phyloP scores from a whole-genome alignment of 495 filamentous ascomycete genomes.

The Trichoderma asperelloides region DNA sequence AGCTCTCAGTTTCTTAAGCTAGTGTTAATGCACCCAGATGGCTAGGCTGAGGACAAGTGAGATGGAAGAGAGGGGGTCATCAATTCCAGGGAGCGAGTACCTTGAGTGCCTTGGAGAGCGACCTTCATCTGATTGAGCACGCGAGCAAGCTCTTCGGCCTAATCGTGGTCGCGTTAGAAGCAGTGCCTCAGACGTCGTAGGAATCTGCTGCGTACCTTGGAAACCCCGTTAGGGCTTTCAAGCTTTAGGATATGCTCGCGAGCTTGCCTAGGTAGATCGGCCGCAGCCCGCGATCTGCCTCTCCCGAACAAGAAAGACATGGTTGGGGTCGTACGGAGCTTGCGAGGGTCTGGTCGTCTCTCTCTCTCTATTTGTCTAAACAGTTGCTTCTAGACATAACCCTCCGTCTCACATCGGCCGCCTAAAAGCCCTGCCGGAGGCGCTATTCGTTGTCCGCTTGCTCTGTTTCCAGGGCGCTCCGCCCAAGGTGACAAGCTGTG shows the following conservation, averaged over 20 bases:
- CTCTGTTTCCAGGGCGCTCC: not conserved
- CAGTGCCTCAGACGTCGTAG: constrained; percentile 28
- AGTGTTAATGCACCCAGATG: constrained; percentile 7
- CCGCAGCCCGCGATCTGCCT: constrained; percentile 50
- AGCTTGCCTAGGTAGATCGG: constrained; percentile 43
- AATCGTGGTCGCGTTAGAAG: not conserved
- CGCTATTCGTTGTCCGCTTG: not conserved
- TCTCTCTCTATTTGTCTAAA: constrained; percentile 14
- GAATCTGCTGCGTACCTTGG: constrained; percentile 35
- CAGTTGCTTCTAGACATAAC: constrained; percentile 16
- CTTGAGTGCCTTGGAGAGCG: constrained; percentile 73
- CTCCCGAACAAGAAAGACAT: constrained; percentile 94
- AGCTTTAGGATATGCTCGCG: constrained; percentile 46
- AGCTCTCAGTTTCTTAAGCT: constrained; percentile 65
- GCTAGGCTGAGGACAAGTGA: not conserved
- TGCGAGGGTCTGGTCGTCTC: not conserved
- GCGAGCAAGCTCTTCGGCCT: constrained; percentile 67
- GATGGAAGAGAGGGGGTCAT: not conserved
- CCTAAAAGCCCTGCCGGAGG: not conserved
- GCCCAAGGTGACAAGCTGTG: not conserved
- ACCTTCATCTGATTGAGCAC: constrained; percentile 75
- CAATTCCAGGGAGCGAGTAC: constrained; percentile 29
- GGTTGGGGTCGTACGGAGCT: constrained; percentile 14
- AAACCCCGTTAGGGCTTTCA: constrained; percentile 39
- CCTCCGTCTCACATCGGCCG: not conserved